phyloP scores from a whole-genome alignment of 495 filamentous ascomycete genomes.

The Penicillium atrosanguineum region DNA sequence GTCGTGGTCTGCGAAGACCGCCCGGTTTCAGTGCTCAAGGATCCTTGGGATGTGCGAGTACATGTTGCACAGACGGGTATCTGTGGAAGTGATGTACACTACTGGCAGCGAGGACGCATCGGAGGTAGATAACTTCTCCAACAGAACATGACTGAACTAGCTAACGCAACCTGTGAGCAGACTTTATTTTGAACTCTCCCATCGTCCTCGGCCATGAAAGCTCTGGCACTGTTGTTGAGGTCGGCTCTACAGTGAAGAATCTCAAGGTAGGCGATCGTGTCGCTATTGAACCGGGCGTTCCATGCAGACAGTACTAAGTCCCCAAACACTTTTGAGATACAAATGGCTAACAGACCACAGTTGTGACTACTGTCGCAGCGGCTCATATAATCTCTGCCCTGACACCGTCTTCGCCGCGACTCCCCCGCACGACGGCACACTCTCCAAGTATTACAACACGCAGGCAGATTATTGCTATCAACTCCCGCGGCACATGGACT shows the following conservation, averaged over 20 bases:
- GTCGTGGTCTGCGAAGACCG: constrained; percentile 36
- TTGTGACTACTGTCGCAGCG: constrained; percentile 42
- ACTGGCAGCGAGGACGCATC: constrained; percentile 74
- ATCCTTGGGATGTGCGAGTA: constrained; percentile 66
- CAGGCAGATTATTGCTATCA: constrained; percentile 80
- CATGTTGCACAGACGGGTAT: constrained; percentile 75
- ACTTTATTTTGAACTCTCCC: constrained; percentile 67
- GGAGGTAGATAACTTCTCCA: constrained; percentile 39
- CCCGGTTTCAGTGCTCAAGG: constrained; percentile 27
- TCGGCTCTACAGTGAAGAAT: constrained; percentile 54
- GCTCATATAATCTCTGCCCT: constrained; percentile 43
- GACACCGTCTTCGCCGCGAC: constrained; percentile 85
- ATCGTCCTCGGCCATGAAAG: constrained; percentile 69
- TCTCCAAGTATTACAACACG: constrained; percentile 73
- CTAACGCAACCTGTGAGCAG: constrained; percentile 5
- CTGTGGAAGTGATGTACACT: constrained; percentile 70
- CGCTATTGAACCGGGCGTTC: constrained; percentile 78
- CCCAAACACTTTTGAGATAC: constrained; percentile 6
- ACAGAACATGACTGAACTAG: background rate
- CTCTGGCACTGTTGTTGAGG: constrained; percentile 58
- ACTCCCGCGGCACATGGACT: constrained; percentile 64
- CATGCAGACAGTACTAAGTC: constrained; percentile 53
- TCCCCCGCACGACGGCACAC: constrained; percentile 73
- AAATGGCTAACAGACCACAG: constrained; percentile 4
- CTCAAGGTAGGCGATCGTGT: constrained; percentile 66